A percentile compares a stretch with the other conserved stretches of the same genome.
Conservation (phyloP, 2,329 filamentous ascomycete genomes). For the Graphilbum fragrans region DNA sequence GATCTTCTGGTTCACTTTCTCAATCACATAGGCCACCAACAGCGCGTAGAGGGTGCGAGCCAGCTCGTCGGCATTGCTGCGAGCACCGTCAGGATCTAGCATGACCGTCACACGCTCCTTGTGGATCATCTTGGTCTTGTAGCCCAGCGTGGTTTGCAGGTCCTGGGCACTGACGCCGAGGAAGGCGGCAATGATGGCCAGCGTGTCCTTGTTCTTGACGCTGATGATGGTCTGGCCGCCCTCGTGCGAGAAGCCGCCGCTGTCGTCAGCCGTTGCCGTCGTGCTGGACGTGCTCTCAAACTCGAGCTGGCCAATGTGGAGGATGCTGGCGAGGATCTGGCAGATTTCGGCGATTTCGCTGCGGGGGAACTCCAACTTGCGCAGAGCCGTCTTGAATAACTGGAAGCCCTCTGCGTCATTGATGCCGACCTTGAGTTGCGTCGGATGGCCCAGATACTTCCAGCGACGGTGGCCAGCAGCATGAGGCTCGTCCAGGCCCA, state of each 20-base stretch:
- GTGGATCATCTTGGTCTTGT: slow-evolving; percentile 94
- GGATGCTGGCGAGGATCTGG: slow-evolving; percentile 81
- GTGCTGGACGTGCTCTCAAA: slow-evolving; percentile 77
- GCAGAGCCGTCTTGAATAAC: slow-evolving; percentile 89
- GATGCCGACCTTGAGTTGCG: slow-evolving; percentile 91
- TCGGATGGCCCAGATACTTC: slow-evolving; percentile 93
- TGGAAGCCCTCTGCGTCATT: slow-evolving; percentile 94
- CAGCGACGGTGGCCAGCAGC: slow-evolving; percentile 60
- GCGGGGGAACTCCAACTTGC: slow-evolving; percentile 87
- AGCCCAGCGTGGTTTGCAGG: slow-evolving; percentile 78
- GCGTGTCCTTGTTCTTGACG: slow-evolving; percentile 86
- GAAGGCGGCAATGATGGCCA: slow-evolving; percentile 85
- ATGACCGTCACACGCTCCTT: slow-evolving; percentile 97
- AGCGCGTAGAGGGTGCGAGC: slow-evolving; percentile 89
- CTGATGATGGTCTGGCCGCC: slow-evolving; percentile 75
- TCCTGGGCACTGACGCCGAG: slow-evolving; percentile 72
- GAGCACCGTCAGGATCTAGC: slow-evolving; percentile 84
- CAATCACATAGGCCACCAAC: slow-evolving; percentile 85
- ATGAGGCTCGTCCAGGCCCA: slow-evolving; percentile 46
- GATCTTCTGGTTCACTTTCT: slow-evolving; percentile 79
- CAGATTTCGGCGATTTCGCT: slow-evolving; percentile 95
- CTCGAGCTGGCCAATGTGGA: slow-evolving; percentile 96
- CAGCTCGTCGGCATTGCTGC: slow-evolving; percentile 85
- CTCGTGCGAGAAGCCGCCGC: slow-evolving; percentile 91
- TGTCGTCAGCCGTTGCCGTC: slow-evolving; percentile 71